A percentile compares a stretch with the other conserved stretches of the same genome.
phyloP scores from a whole-genome alignment of 805 yeast species.

The Teunomyces aglyptinius region DNA sequence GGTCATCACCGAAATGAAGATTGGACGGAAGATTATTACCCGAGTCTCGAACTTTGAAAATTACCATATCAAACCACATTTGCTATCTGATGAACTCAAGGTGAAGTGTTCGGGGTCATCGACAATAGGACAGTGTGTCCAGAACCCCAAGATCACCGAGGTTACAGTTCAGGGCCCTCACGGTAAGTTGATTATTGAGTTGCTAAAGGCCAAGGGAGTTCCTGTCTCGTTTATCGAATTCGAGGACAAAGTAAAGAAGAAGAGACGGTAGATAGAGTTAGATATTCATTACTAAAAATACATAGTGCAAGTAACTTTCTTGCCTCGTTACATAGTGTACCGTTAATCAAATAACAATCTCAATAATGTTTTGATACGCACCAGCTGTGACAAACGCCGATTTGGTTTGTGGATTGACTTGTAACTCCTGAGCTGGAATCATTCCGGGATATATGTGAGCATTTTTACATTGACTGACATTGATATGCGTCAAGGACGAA shows the following conservation, averaged over 20 bases:
- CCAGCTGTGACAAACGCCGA: slow-evolving; percentile 59
- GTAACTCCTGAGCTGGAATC: slow-evolving; percentile 54
- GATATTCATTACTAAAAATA: not conserved
- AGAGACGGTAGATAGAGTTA: slow-evolving; percentile 28
- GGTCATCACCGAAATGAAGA: slow-evolving; percentile 69
- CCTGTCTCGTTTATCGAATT: slow-evolving; percentile 63
- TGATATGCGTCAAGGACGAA: slow-evolving; percentile 49
- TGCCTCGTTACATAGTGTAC: no score
- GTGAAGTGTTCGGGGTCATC: slow-evolving; percentile 88
- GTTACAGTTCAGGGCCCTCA: slow-evolving; percentile 94
- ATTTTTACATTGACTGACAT: slow-evolving; percentile 71
- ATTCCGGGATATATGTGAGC: slow-evolving; percentile 62
- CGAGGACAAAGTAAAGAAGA: slow-evolving; percentile 59
- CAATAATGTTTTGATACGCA: slow-evolving; percentile 53
- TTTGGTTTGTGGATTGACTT: slow-evolving; percentile 49
- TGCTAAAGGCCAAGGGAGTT: slow-evolving; percentile 61
- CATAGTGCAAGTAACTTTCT: not conserved
- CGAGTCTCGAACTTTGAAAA: slow-evolving; percentile 66
- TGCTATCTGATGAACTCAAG: slow-evolving; percentile 65
- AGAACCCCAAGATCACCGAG: slow-evolving; percentile 56
- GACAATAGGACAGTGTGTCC: slow-evolving; percentile 60
- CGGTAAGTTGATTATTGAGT: slow-evolving; percentile 55
- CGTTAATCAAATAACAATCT: slow-evolving; percentile 45
- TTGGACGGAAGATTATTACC: slow-evolving; percentile 81
- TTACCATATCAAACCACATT: slow-evolving; percentile 62